Percentiles rank a stretch among this genome's conserved stretches.
Conservation (phyloP, 805 yeast species). For the Yarrowia phangngaensis region DNA sequence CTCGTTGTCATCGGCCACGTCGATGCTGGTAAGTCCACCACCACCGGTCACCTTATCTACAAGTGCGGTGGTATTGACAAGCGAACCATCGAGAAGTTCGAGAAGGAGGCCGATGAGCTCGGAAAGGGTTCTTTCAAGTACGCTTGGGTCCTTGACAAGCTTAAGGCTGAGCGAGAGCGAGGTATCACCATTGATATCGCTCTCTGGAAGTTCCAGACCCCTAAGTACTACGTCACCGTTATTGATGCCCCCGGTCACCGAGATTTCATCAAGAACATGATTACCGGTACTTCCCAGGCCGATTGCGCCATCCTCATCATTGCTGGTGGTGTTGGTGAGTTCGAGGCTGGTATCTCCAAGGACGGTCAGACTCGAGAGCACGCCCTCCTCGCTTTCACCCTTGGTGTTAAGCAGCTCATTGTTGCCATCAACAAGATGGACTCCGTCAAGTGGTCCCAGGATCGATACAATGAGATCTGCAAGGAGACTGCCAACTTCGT, state of each 20-base stretch:
- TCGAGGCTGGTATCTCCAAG: conserved; percentile 92
- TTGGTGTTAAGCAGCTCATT: conserved; percentile 82
- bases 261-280: conserved; percentile 95
- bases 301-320: conserved; percentile 87
- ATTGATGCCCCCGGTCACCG: conserved; percentile 96
- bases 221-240: conserved; percentile 83
- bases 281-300: conserved; percentile 92
- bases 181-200: conserved; percentile 96
- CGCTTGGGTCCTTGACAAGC: conserved; percentile 96
- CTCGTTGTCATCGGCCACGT: conserved; percentile 99
- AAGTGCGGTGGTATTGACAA: conserved; percentile 98
- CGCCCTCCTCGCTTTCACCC: conserved; percentile 84
- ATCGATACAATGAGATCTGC: conserved; percentile 71
- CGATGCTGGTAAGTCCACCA: conserved; percentile 98
- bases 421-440: conserved; percentile 95
- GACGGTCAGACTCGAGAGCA: conserved; percentile 96
- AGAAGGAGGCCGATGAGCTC: conserved; percentile 95
- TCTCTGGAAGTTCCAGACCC: conserved; percentile 89
- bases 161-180: conserved; percentile 94
- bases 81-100: conserved; percentile 98
- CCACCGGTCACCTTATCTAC: conserved; percentile 98
- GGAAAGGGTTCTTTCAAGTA: conserved; percentile 97
- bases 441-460: conserved; percentile 82
- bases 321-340: conserved; percentile 91
- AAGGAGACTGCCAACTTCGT: conserved; percentile 76